Base-by-base conservation (phyloP, 768 basidiomycete genomes). In the Lactarius deliciosus region DNA sequence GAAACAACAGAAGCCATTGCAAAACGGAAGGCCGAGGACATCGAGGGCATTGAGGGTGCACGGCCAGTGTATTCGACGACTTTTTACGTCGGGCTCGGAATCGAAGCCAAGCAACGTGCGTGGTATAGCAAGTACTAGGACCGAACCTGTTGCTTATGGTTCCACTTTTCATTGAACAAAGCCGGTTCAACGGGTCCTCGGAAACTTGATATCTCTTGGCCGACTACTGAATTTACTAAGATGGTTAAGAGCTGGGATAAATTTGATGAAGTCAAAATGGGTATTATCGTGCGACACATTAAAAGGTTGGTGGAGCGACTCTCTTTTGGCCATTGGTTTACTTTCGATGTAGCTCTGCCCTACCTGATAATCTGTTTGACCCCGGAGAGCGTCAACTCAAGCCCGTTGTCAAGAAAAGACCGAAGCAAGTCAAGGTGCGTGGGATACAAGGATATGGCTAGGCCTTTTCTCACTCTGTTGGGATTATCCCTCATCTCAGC, bases 211-310 rank as follows among this genome's bases (percentile, higher is more conserved):
- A 96, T 99, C 65, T 96, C 96, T 57, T 98, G 95, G 79, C 97
- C 97, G 5, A 97, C 94, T 5, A 91, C 89, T 32, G 94, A 98
- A 73, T 99, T 98, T 76, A 91, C 89, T 13, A 94, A 96, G 75
- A 83, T 93, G 61, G 94, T 96, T 73, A 96, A 96, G 76, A 79
- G 86, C 80, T 98, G 97, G 95, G 96, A 98, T 74, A 90, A 91
- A 74, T 98, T 89, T 71, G 92, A 98, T 66, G 90, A 94, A 71
- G 81, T 85, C 16, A 87, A 86, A 63, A 99, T 99, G 97, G 94
- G 95, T 25, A 91, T 99, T 68, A 85, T 92, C 58, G 90, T 99
- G 34, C 88, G 94, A 58, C 90, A 98, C 75, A 93, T 98, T 74
- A 97, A 87, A 82, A 89, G 87, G 96, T 94, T 55, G 62, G 69